These are phyloP conservation scores for Podospora pseudopauciseta DNA, from an alignment of 495 filamentous ascomycete species.

Conservation along the genomic window DNA sequence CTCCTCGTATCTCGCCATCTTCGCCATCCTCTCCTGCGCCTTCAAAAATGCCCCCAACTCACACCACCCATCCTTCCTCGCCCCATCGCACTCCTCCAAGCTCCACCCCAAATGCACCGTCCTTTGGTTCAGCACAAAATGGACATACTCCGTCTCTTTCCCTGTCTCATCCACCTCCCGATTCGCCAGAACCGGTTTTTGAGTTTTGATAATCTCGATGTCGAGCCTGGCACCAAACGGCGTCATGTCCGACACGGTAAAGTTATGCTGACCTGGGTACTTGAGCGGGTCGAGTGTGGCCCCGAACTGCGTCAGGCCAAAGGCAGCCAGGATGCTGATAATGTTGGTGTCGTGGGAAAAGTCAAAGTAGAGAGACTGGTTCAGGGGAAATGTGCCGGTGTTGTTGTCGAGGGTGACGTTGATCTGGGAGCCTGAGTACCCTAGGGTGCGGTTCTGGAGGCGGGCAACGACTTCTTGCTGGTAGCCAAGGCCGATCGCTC, in stretches of 20 bases:
- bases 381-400: slow-evolving; percentile 63
- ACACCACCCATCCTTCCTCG: slow-evolving; percentile 62
- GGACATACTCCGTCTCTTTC: slow-evolving; percentile 54
- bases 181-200: slow-evolving; percentile 45
- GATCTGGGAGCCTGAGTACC: slow-evolving; percentile 51
- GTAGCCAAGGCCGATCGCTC: slow-evolving; percentile 62
- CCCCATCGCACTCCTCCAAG: slow-evolving; percentile 51
- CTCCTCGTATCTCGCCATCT: slow-evolving; percentile 48
- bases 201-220: slow-evolving; percentile 61
- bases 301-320: slow-evolving; percentile 69
- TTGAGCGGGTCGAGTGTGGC: slow-evolving; percentile 43
- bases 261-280: slow-evolving; percentile 45
- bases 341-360: slow-evolving; percentile 86
- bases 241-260: slow-evolving; percentile 54
- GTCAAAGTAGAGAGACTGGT: slow-evolving; percentile 67
- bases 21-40: slow-evolving; percentile 43
- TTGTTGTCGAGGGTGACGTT: slow-evolving; percentile 67
- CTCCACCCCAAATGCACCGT: slow-evolving; percentile 57
- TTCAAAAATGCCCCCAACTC: slow-evolving; percentile 55
- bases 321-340: slow-evolving; percentile 63
- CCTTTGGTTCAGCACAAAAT: slow-evolving; percentile 63
- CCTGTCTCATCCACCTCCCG: slow-evolving; percentile 37
- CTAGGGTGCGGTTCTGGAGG: slow-evolving; percentile 51
- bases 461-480: slow-evolving; percentile 60
- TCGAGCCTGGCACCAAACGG: slow-evolving; percentile 60